These are phyloP conservation scores for Aspergillus tubingensis DNA, from an alignment of 2,329 filamentous ascomycete species.

Conservation along the genomic window DNA sequence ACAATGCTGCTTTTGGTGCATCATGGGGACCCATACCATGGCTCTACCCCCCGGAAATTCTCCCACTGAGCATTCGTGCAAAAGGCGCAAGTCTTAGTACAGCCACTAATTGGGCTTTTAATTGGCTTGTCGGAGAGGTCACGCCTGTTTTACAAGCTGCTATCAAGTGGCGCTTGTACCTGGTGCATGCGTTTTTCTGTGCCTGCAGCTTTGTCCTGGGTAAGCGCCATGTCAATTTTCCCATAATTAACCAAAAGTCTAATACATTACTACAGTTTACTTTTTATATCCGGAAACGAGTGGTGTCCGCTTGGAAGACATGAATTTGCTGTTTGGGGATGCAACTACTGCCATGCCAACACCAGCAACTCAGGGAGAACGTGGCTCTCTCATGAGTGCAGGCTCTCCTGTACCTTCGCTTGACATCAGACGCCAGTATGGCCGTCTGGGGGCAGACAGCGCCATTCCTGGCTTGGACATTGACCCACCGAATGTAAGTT, in stretches of 20 bases:
- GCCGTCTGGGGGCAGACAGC: constrained; percentile 59
- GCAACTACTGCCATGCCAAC: constrained; percentile 81
- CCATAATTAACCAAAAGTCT: not conserved
- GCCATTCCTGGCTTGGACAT: constrained; percentile 81
- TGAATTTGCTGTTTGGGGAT: constrained; percentile 93
- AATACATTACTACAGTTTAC: constrained; percentile 65
- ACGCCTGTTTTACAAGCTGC: constrained; percentile 89
- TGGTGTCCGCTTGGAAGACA: constrained; percentile 92
- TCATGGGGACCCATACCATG: constrained; percentile 98
- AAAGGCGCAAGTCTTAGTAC: constrained; percentile 97
- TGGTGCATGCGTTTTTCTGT: constrained; percentile 96
- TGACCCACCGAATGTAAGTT: constrained; percentile 68
- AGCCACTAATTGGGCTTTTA: constrained; percentile 96
- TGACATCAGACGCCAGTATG: constrained; percentile 60
- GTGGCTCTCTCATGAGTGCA: constrained; percentile 75
- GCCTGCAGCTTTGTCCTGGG: constrained; percentile 92
- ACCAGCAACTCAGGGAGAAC: constrained; percentile 74
- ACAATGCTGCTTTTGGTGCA: constrained; percentile 95
- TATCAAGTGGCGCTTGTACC: constrained; percentile 91
- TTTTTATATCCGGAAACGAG: constrained; percentile 98
- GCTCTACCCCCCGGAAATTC: constrained; percentile 98
- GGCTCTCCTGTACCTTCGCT: constrained; percentile 80
- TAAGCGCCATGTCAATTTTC: constrained; percentile 52
- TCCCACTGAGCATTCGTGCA: constrained; percentile 92
- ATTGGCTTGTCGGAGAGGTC: constrained; percentile 94